Percentiles rank a stretch among this genome's conserved stretches.
These are phyloP conservation scores for Dorcoceras hygrometricum DNA, from an alignment of 257 asterid genomes.

Conservation along the genomic window DNA sequence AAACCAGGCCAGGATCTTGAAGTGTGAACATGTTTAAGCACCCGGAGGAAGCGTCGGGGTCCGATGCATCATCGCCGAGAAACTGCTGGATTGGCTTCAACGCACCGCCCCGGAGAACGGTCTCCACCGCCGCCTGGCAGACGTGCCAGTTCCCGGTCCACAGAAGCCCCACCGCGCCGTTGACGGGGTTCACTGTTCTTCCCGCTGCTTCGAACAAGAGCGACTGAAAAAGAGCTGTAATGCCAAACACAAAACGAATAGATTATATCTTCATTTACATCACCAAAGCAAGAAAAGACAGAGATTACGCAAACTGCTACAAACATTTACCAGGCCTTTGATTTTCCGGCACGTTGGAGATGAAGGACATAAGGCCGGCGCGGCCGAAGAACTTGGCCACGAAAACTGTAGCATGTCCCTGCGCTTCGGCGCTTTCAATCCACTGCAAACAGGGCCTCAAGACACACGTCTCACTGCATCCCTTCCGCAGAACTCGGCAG, in stretches of 20 bases:
- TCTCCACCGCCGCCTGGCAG: constrained; percentile 65
- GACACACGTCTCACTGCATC: constrained; percentile 54
- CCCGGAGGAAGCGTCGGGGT: constrained; percentile 50
- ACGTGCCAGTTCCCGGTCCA: constrained; percentile 58
- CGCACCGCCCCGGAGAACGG: constrained; percentile 53
- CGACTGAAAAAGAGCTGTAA: constrained; percentile 54
- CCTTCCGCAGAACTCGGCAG: constrained; percentile 68
- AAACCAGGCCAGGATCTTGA: constrained; percentile 22
- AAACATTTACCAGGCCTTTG: constrained; percentile 45
- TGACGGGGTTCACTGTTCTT: constrained; percentile 57
- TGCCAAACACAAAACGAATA: background rate
- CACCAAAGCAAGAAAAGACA: background rate
- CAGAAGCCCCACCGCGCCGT: constrained; percentile 57
- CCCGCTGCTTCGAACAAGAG: constrained; percentile 59
- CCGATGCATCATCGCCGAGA: constrained; percentile 35
- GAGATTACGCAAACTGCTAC: background rate
- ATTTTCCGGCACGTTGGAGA: constrained; percentile 50
- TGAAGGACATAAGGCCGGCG: constrained; percentile 61
- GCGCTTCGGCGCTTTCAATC: constrained; percentile 50
- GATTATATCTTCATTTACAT: too few species aligned
- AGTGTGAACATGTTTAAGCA: constrained; percentile 39
- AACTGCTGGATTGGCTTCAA: constrained; percentile 43
- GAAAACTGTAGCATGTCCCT: constrained; percentile 62
- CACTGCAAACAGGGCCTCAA: constrained; percentile 52
- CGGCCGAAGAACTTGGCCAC: constrained; percentile 74